A percentile compares a stretch with the other conserved stretches of the same genome.
These are phyloP conservation scores for Pythium aquatile DNA, from an alignment of 352 stramenopile species.

Conservation along the genomic window DNA sequence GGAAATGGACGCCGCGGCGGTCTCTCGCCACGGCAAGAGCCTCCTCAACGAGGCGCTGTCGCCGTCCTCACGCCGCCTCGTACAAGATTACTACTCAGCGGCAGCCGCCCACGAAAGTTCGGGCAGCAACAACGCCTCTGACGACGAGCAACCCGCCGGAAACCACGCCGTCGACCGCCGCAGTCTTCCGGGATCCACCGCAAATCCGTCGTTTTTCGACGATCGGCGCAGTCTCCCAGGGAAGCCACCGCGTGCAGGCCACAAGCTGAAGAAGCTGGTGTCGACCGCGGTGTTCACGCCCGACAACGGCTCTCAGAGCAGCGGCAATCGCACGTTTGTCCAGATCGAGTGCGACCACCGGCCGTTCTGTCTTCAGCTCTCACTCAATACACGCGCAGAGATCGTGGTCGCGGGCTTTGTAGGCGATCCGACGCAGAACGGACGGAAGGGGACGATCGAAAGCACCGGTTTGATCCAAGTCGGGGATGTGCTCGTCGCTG, in stretches of 20 bases:
- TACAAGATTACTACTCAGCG: slow-evolving; percentile 48
- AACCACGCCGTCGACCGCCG: neutral
- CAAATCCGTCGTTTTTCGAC: neutral
- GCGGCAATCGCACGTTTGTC: slow-evolving; percentile 34
- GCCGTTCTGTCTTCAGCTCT: slow-evolving; percentile 53
- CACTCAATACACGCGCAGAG: slow-evolving; percentile 28
- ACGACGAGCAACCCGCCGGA: neutral
- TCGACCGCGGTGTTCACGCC: slow-evolving; percentile 6
- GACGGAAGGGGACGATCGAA: slow-evolving; percentile 38
- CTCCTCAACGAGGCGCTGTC: slow-evolving; percentile 62
- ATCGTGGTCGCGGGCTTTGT: slow-evolving; percentile 55
- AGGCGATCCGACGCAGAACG: slow-evolving; percentile 23
- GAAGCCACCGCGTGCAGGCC: neutral
- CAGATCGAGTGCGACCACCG: slow-evolving; percentile 45
- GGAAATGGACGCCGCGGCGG: slow-evolving; percentile 17
- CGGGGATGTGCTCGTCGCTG: slow-evolving; percentile 59
- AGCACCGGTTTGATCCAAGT: slow-evolving; percentile 37
- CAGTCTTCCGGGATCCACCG: neutral
- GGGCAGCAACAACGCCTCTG: neutral
- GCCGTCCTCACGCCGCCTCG: slow-evolving; percentile 42
- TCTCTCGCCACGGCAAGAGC: slow-evolving; percentile 35
- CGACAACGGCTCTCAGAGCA: neutral
- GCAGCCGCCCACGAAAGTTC: slow-evolving; percentile 5
- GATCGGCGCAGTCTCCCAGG: neutral
- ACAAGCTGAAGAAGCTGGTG: slow-evolving; percentile 14